phyloP scores from a whole-genome alignment of 2,329 filamentous ascomycete species.

The Paraconiothyrium brasiliense region DNA sequence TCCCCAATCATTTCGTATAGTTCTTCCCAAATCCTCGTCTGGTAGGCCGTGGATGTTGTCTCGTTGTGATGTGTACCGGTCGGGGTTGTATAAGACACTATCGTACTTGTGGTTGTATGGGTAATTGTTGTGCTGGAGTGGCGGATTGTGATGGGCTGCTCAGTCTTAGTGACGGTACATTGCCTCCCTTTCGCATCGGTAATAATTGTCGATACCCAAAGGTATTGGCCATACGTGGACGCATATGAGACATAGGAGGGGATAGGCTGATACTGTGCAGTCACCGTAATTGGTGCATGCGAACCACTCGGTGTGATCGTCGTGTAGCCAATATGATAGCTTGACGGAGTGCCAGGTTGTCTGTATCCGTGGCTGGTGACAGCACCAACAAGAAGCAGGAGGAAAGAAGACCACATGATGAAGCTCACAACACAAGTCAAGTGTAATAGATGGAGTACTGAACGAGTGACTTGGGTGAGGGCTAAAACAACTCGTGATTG shows the following conservation, averaged over 20 bases:
- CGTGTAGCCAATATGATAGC: constrained; percentile 35
- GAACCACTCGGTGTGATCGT: constrained; percentile 40
- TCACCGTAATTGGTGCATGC: constrained; percentile 41
- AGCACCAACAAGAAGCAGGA: constrained; percentile 37
- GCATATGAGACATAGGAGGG: constrained; percentile 34
- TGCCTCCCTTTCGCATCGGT: constrained; percentile 37
- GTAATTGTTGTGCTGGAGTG: constrained; percentile 40
- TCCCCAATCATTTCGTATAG: constrained; percentile 42
- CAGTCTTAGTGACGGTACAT: constrained; percentile 37
- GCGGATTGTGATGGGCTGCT: constrained; percentile 39
- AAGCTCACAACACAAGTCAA: not conserved
- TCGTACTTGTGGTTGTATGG: constrained; percentile 14
- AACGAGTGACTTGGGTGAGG: too few relatives aligned
- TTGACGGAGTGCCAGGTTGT: not conserved
- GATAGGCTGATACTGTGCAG: constrained; percentile 42
- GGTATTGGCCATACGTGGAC: constrained; percentile 26
- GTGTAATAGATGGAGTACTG: too few relatives aligned
- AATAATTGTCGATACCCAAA: constrained; percentile 41
- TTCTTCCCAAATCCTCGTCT: constrained; percentile 39
- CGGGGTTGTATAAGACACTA: constrained; percentile 18
- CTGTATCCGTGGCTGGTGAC: constrained; percentile 30
- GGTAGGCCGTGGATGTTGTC: constrained; percentile 16
- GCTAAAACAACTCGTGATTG: too few relatives aligned
- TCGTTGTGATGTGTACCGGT: constrained; percentile 33
- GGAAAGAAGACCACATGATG: constrained; percentile 27